These are phyloP conservation scores for Isochrysis galbana DNA, from an alignment of 78 protist genomes.

Conservation along the genomic window DNA sequence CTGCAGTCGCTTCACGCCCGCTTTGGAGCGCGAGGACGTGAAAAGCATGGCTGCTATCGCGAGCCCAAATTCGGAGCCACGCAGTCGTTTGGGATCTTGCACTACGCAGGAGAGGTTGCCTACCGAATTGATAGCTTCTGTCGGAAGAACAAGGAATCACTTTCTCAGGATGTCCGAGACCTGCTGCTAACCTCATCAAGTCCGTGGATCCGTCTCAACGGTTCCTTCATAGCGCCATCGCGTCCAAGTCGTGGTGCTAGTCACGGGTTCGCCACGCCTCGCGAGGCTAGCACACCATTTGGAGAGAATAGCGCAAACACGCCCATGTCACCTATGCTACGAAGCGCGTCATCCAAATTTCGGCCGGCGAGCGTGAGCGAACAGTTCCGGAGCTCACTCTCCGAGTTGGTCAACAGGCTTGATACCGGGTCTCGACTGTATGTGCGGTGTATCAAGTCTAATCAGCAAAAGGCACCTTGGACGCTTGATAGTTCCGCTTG, in stretches of 20 bases:
- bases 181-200: neutral
- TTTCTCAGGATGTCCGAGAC: neutral
- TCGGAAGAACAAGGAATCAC: neutral
- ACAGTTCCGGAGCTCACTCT: conserved; percentile 18
- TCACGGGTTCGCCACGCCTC: no score
- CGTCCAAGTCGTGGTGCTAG: no score
- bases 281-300: no score
- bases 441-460: conserved; percentile 45
- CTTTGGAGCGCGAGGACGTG: neutral
- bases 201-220: neutral
- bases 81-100: neutral
- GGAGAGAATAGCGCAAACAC: no score
- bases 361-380: no score
- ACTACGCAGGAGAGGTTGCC: conserved; percentile 60
- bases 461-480: neutral
- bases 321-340: no score
- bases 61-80: neutral
- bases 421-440: neutral
- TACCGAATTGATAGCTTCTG: conserved; percentile 29
- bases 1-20: neutral
- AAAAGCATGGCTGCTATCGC: neutral
- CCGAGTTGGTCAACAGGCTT: neutral
- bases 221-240: no score
- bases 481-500: neutral
- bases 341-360: no score